Evolutionary conservation across 441 rosid genomes (phyloP).

Genomic region (Gossypium schwendimanii): DNA sequence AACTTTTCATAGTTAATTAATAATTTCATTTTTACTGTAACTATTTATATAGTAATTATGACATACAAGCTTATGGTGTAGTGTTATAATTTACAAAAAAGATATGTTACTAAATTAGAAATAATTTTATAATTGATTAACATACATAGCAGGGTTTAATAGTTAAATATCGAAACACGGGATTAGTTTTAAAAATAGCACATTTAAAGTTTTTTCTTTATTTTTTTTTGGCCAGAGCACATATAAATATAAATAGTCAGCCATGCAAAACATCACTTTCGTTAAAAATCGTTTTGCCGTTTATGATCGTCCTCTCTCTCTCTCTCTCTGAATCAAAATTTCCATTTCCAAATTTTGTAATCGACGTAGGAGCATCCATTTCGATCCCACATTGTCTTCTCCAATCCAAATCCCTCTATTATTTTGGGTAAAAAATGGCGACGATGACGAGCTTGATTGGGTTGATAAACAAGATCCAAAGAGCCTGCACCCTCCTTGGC

Average conservation of each 20-base stretch:
- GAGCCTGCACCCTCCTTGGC: constrained; percentile 91
- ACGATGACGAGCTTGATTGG: constrained; percentile 96
- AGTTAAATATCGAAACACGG: no score
- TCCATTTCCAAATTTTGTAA: constrained; percentile 14
- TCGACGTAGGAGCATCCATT: constrained; percentile 12
- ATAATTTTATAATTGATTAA: no score
- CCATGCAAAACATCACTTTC: background rate
- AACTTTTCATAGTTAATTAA: no score
- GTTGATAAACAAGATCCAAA: constrained; percentile 84
- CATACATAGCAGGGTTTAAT: no score
- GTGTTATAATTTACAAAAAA: no score
- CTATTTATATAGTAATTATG: no score
- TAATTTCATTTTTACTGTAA: no score
- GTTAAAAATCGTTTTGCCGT: constrained; percentile 3
- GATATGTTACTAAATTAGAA: no score
- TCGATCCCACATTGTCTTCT: background rate
- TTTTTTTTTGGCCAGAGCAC: background rate
- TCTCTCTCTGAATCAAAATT: constrained; percentile 15
- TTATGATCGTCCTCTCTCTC: background rate
- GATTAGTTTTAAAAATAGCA: no score
- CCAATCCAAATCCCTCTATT: constrained; percentile 20
- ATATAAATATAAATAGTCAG: background rate
- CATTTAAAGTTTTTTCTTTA: no score
- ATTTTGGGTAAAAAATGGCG: constrained; percentile 42
- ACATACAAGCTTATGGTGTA: no score